These are phyloP conservation scores for Metarhizium guizhouense DNA, from an alignment of 2,329 filamentous ascomycete genomes.

Conservation along the genomic window DNA sequence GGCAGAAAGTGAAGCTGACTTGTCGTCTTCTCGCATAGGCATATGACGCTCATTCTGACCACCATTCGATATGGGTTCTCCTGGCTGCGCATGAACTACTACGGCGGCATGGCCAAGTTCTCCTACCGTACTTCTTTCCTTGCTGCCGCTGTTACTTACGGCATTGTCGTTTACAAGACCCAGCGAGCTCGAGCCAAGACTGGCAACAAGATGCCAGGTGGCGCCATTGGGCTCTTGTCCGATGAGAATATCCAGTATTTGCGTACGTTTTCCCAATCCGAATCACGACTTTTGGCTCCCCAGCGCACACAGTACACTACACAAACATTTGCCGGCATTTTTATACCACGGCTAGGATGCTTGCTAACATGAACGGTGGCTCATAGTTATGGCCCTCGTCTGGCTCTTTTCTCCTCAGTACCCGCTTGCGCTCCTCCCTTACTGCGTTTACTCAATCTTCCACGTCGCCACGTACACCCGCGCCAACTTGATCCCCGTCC, in stretches of 20 bases:
- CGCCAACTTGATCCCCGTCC: conserved; percentile 81
- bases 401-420: conserved; percentile 92
- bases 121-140: conserved; percentile 88
- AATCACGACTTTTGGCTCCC: not conserved
- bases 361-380: not conserved
- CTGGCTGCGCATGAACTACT: conserved; percentile 83
- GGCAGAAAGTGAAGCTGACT: conserved; percentile 6
- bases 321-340: not conserved
- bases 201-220: conserved; percentile 50
- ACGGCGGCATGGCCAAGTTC: conserved; percentile 65
- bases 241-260: conserved; percentile 99
- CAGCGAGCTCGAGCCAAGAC: conserved; percentile 77
- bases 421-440: conserved; percentile 82
- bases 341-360: not conserved
- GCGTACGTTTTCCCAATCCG: conserved; percentile 46
- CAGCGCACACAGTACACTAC: not conserved
- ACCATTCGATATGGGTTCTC: conserved; percentile 78
- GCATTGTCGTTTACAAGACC: conserved; percentile 98
- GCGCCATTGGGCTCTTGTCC: conserved; percentile 56
- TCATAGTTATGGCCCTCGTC: conserved; percentile 77
- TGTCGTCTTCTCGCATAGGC: conserved; percentile 42
- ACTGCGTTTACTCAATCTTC: conserved; percentile 95
- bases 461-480: conserved; percentile 96
- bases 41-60: conserved; percentile 75
- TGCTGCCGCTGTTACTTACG: conserved; percentile 84